Conservation (phyloP, 495 filamentous ascomycete genomes). For the Trichodelitschia bisporula region DNA sequence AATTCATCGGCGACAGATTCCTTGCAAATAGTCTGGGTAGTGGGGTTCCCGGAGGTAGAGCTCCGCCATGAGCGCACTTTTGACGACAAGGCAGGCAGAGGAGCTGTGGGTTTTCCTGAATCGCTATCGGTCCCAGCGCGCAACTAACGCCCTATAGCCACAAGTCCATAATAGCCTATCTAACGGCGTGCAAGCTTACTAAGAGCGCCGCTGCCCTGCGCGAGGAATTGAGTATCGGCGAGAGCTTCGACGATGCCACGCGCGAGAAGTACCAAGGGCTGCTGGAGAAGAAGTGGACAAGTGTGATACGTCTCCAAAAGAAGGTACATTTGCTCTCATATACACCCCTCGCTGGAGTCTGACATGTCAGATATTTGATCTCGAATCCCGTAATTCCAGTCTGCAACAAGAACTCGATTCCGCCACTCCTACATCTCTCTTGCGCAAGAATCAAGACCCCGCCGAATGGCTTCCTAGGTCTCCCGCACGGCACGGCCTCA, state of each 20-base stretch:
- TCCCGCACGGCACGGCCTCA: conserved; percentile 55
- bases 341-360: too few relatives aligned
- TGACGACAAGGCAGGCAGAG: conserved; percentile 61
- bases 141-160: conserved; percentile 39
- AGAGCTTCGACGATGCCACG: conserved; percentile 48
- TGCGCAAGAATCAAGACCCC: conserved; percentile 60
- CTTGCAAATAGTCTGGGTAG: too few relatives aligned
- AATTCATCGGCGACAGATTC: too few relatives aligned
- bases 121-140: too few relatives aligned
- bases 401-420: conserved; percentile 69
- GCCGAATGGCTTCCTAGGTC: conserved; percentile 64
- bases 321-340: conserved; percentile 30
- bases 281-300: conserved; percentile 93
- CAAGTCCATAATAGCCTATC: conserved; percentile 75
- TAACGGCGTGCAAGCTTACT: conserved; percentile 42
- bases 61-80: conserved; percentile 43
- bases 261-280: conserved; percentile 75
- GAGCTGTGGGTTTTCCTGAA: conserved; percentile 37
- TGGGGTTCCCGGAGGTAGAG: too few relatives aligned
- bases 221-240: conserved; percentile 35
- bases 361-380: conserved; percentile 90
- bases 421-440: conserved; percentile 62
- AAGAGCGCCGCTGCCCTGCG: conserved; percentile 42
- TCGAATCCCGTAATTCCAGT: conserved; percentile 43
- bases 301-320: conserved; percentile 71